Percentiles rank a stretch among this genome's conserved stretches.
Conservation (phyloP, 1,284 basidiomycete species). For the Phylloboletellus chloephorus region DNA sequence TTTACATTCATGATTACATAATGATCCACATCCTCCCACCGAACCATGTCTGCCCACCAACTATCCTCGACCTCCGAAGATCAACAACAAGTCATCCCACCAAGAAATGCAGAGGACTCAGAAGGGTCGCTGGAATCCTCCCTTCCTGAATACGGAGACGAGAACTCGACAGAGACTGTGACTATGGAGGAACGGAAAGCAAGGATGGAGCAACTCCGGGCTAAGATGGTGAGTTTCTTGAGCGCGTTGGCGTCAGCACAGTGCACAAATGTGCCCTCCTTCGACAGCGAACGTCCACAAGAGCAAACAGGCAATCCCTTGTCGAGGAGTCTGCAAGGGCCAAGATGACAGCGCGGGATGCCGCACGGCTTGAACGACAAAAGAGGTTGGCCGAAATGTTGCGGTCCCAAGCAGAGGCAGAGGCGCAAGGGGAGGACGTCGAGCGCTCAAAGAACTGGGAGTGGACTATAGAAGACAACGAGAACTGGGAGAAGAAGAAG, state of each 20-base stretch:
- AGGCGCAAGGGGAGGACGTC: conserved; percentile 83
- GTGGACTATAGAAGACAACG: conserved; percentile 28
- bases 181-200: conserved; percentile 71
- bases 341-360: conserved; percentile 71
- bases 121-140: conserved; percentile 5
- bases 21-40: conserved; percentile 1
- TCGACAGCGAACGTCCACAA: conserved; percentile 64
- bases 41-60: conserved; percentile 13
- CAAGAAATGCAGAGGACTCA: not conserved
- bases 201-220: conserved; percentile 70
- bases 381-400: conserved; percentile 85
- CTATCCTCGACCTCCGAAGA: conserved; percentile 6
- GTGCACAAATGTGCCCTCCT: conserved; percentile 2
- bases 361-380: conserved; percentile 79
- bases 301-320: conserved; percentile 78
- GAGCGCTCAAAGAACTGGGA: conserved; percentile 42
- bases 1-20: conserved; percentile 12
- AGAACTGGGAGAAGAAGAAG: conserved; percentile 29
- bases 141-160: conserved; percentile 11
- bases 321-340: conserved; percentile 76
- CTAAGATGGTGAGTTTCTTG: conserved; percentile 62
- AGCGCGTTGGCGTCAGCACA: not conserved
- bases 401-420: conserved; percentile 81
- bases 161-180: conserved; percentile 24
- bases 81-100: not conserved